phyloP scores from a whole-genome alignment of 768 basidiomycete species.

The Hygrophorus russula region DNA sequence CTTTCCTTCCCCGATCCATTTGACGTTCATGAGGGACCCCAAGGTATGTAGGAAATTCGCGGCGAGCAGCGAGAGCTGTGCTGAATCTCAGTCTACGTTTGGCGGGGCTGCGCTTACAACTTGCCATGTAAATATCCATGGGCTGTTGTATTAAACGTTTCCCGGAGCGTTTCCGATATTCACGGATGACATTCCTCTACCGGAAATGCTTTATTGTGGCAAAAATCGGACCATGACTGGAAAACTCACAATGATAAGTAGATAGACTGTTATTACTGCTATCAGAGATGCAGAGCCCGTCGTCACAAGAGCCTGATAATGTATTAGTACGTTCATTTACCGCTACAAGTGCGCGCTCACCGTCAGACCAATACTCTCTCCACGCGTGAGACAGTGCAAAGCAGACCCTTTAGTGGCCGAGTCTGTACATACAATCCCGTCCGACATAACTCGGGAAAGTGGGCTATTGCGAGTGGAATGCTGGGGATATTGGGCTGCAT shows the following conservation, averaged over 20 bases:
- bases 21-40: constrained; percentile 4
- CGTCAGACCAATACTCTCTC: constrained; percentile 3
- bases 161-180: neutral
- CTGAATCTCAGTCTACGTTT: neutral
- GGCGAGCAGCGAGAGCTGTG: constrained; percentile 2
- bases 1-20: constrained; percentile 3
- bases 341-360: neutral
- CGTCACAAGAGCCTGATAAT: constrained; percentile 1
- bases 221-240: neutral
- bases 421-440: constrained; percentile 2
- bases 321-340: neutral
- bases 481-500: too few relatives aligned
- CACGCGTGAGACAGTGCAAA: constrained; percentile 3
- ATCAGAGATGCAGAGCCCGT: constrained; percentile 1
- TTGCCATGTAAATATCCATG: constrained; percentile 4
- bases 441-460: too few relatives aligned
- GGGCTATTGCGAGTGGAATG: too few relatives aligned
- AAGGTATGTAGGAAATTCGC: constrained; percentile 4
- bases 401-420: neutral
- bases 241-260: constrained; percentile 4
- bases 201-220: neutral
- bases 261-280: constrained; percentile 1
- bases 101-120: neutral
- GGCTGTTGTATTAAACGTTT: neutral
- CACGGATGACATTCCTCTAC: constrained; percentile 3